Conservation (phyloP, 2,329 filamentous ascomycete genomes). For the Byssochlamys sp. region DNA sequence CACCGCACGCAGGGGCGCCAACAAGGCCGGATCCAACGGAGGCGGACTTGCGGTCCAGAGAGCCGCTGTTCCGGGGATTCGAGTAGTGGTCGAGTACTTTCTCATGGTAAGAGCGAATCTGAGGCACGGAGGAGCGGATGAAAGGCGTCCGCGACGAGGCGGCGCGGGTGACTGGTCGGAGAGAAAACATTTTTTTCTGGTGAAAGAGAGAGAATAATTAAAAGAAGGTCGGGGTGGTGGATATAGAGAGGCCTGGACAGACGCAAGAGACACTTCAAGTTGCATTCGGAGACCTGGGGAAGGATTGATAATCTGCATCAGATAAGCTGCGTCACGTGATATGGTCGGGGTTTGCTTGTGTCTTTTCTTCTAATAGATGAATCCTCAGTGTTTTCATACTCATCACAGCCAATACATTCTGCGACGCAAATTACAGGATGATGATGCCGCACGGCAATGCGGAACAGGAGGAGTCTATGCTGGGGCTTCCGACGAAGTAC, state of each 20-base stretch:
- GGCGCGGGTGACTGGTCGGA: neutral
- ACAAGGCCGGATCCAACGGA: conserved; percentile 92
- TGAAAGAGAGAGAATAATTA: neutral
- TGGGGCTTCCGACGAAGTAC: neutral
- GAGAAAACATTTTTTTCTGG: neutral
- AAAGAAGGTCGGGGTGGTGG: neutral
- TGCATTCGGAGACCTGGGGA: neutral
- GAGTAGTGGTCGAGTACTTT: conserved; percentile 68
- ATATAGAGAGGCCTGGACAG: neutral
- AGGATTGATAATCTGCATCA: neutral
- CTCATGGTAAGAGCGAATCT: neutral
- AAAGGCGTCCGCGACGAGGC: neutral
- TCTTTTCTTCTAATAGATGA: neutral
- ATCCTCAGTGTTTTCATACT: neutral
- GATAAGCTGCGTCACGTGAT: neutral
- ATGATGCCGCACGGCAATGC: neutral
- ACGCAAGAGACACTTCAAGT: neutral
- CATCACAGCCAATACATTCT: neutral
- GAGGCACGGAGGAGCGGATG: neutral
- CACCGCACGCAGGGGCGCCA: conserved; percentile 78
- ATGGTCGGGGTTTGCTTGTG: neutral
- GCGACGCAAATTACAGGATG: neutral
- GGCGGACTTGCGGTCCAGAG: conserved; percentile 65
- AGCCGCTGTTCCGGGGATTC: conserved; percentile 67
- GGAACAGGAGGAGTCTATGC: neutral